phyloP scores from a whole-genome alignment of 805 yeast genomes.

The Zygosaccharomyces bisporus region DNA sequence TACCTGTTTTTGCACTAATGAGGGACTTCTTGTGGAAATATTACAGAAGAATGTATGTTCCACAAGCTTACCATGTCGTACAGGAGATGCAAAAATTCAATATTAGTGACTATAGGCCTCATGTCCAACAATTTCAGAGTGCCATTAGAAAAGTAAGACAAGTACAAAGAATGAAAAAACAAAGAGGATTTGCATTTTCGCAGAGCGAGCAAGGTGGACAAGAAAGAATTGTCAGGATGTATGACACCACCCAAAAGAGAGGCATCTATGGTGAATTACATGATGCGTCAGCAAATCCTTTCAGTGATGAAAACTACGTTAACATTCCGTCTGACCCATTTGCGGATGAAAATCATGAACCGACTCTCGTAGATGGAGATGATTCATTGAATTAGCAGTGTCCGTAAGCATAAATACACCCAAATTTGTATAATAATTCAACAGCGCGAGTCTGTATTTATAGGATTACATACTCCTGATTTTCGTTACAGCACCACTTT shows the following conservation, averaged over 20 bases:
- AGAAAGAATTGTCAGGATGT: conserved; percentile 85
- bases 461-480: not conserved
- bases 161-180: conserved; percentile 96
- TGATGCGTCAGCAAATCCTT: conserved; percentile 39
- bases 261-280: conserved; percentile 66
- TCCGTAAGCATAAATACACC: too few species aligned
- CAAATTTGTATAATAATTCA: not conserved
- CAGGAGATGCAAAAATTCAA: conserved; percentile 96
- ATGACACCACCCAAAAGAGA: conserved; percentile 85
- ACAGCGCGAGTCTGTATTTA: not conserved
- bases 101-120: conserved; percentile 90
- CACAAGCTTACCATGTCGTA: conserved; percentile 90
- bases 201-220: conserved; percentile 90
- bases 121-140: conserved; percentile 93
- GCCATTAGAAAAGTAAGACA: conserved; percentile 97
- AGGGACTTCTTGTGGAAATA: conserved; percentile 95
- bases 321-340: conserved; percentile 17
- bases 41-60: conserved; percentile 84
- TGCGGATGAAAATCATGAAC: conserved; percentile 12
- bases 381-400: conserved; percentile 8
- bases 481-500: conserved; percentile 27
- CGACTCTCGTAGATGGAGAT: conserved; percentile 4
- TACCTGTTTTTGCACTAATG: conserved; percentile 72
- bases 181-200: conserved; percentile 97
- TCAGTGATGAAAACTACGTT: conserved; percentile 23